Evolutionary conservation across 768 basidiomycete species (phyloP), one percentile per base, ranked within the genome.

Genomic region (Termitomyces sp.): DNA sequence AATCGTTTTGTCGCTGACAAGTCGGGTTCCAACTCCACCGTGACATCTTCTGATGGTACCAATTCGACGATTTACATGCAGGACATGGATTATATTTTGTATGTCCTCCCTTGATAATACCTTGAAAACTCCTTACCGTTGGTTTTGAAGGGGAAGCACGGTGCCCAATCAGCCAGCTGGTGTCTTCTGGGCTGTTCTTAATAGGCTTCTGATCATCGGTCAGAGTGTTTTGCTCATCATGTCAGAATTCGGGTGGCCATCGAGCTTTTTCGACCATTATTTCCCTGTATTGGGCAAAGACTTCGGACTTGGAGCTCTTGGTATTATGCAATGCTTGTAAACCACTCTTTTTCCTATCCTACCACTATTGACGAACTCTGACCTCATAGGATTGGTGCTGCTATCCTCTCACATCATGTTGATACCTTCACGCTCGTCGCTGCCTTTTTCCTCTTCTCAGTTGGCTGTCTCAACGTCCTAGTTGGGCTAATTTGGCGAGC

Each of bases 91-190:
- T 94, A 93, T 68, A 88, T 91, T 60, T 75, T 81, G 83, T 90
- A 69, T 51, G 84, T 73, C 49, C 57, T 41, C 40, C 50, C 38
- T 48, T 32, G 38, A 9, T 55, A 49, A 51, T 55, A 14, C 28
- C 14, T n/a, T 32, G 22, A 42, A 14, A 6, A 44, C 51, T 2
- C 30, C 41, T 47, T 46, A 32, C 41, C 22, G 17, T 26, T 54
- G 51, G 51, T 21, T 21, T 43, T 45, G 14, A 54, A 82, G 73
- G 59, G 87, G 82, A 55, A 90, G 85, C 68, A 91, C 91, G 2
- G 91, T 97, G 5, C 93, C 93, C 4, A 91, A 92, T 69, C 93
- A 96, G 68, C 81, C 90, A 30, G 93, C 90, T 19, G 93, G 93
- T 26, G 81, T 83, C 9, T 96, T 97, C 72, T 97, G 93, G 90